These are phyloP conservation scores for Paraconiothyrium brasiliense DNA, from an alignment of 2,329 filamentous ascomycete species.

Conservation along the genomic window DNA sequence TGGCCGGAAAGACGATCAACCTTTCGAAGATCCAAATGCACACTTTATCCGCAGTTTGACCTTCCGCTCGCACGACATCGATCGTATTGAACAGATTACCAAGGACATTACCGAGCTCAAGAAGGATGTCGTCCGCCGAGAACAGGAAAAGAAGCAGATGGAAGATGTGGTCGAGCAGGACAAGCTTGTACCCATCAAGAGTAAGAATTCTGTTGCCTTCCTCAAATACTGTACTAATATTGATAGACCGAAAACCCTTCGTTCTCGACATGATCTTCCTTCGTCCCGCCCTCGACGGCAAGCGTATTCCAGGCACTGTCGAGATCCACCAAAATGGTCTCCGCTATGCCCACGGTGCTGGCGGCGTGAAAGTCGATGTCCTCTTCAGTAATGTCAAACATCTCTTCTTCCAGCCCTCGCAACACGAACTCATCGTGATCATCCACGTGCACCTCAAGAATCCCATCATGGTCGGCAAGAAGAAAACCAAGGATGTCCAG, in stretches of 20 bases:
- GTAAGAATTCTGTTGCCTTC: slow-evolving; percentile 59
- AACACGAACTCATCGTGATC: slow-evolving; percentile 95
- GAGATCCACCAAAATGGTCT: slow-evolving; percentile 99
- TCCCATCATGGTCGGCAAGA: slow-evolving; percentile 97
- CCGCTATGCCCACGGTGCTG: slow-evolving; percentile 83
- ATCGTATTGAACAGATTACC: slow-evolving; percentile 88
- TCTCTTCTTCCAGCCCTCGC: slow-evolving; percentile 97
- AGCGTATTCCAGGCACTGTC: slow-evolving; percentile 93
- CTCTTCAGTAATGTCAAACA: slow-evolving; percentile 99
- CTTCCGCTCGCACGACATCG: slow-evolving; percentile 88
- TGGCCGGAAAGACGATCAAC: slow-evolving; percentile 94
- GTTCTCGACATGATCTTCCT: slow-evolving; percentile 95
- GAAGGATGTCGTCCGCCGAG: slow-evolving; percentile 87
- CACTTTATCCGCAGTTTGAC: slow-evolving; percentile 97
- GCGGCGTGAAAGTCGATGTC: slow-evolving; percentile 84
- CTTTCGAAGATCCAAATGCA: slow-evolving; percentile 93
- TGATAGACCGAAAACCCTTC: slow-evolving; percentile 81
- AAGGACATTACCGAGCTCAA: slow-evolving; percentile 96
- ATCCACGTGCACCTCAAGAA: slow-evolving; percentile 98
- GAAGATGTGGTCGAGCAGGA: slow-evolving; percentile 99
- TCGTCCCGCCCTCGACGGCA: slow-evolving; percentile 93
- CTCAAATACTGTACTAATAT: slow-evolving; percentile 22
- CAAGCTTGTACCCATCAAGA: slow-evolving; percentile 93
- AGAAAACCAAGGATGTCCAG: slow-evolving; percentile 98
- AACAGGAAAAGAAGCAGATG: slow-evolving; percentile 99